phyloP scores from a whole-genome alignment of 768 basidiomycete species.

The Lactifluus subvellereus region DNA sequence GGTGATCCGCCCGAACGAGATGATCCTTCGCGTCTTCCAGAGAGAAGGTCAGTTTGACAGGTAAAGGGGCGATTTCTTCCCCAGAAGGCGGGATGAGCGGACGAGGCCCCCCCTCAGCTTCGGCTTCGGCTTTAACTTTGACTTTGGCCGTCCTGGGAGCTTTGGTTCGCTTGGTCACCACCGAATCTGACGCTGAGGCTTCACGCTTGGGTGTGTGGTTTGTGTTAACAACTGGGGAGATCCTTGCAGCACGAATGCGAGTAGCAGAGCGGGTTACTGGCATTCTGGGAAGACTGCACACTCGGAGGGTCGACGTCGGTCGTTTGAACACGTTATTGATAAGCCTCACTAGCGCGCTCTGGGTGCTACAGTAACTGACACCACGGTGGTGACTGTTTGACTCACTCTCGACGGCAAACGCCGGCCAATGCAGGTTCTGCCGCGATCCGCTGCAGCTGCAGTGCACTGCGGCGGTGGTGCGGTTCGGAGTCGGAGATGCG shows the following conservation, averaged over 20 bases:
- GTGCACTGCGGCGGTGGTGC: not conserved
- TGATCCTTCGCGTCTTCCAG: conserved; percentile 71
- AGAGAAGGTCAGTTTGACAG: conserved; percentile 69
- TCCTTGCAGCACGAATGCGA: conserved; percentile 7
- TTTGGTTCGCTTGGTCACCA: conserved; percentile 13
- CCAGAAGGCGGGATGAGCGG: not conserved
- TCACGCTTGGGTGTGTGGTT: conserved; percentile 8
- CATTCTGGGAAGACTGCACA: conserved; percentile 16
- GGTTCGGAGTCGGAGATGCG: not conserved
- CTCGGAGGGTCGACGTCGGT: not conserved
- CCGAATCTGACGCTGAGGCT: not conserved
- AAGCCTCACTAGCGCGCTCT: not conserved
- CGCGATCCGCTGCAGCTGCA: not conserved
- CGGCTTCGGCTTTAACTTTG: not conserved
- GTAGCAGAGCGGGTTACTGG: conserved; percentile 28
- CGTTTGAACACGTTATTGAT: not conserved
- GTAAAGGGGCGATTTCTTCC: conserved; percentile 39
- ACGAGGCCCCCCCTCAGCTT: not conserved
- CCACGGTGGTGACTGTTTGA: no score
- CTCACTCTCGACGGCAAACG: not conserved
- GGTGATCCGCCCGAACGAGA: conserved; percentile 56
- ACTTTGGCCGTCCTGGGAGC: conserved; percentile 2
- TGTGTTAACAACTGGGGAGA: not conserved
- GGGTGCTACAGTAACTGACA: no score
- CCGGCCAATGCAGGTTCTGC: not conserved